Conservation (phyloP, 1,284 basidiomycete species). For the Earliella scabrosa region DNA sequence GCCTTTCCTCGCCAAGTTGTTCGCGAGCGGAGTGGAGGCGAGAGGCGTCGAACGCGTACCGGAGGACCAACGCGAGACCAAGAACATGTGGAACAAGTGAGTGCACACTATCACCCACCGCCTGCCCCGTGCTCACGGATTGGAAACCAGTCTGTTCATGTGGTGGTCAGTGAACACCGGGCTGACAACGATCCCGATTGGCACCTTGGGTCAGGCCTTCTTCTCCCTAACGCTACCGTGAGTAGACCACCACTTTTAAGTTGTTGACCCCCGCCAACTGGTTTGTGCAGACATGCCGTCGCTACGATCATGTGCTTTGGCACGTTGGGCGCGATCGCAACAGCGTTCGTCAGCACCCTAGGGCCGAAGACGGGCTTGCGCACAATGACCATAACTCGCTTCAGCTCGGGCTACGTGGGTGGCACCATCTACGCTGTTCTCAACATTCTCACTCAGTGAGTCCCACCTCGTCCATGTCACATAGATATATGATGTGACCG, state of each 20-base stretch:
- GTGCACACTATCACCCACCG: constrained; percentile 10
- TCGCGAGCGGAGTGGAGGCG: constrained; percentile 51
- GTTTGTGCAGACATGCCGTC: constrained; percentile 44
- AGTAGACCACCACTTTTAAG: constrained; percentile 13
- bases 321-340: constrained; percentile 43
- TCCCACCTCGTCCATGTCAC: background rate
- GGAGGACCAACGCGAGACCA: constrained; percentile 49
- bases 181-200: constrained; percentile 60
- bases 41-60: constrained; percentile 56
- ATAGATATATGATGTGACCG: background rate
- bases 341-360: constrained; percentile 61
- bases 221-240: constrained; percentile 56
- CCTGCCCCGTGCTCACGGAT: background rate
- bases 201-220: constrained; percentile 55
- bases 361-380: constrained; percentile 65
- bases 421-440: constrained; percentile 59
- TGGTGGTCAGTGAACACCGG: constrained; percentile 59
- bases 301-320: constrained; percentile 50
- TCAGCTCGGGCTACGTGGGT: constrained; percentile 60
- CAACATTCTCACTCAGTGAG: constrained; percentile 60
- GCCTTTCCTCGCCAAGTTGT: constrained; percentile 43
- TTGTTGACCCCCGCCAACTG: background rate
- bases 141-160: constrained; percentile 45
- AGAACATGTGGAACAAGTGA: constrained; percentile 55
- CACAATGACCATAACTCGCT: constrained; percentile 62